Percentiles rank a stretch among this genome's conserved stretches.
Evolutionary conservation across 2,329 filamentous ascomycete genomes (phyloP).

Genomic region (Trichoderma semiorbis): DNA sequence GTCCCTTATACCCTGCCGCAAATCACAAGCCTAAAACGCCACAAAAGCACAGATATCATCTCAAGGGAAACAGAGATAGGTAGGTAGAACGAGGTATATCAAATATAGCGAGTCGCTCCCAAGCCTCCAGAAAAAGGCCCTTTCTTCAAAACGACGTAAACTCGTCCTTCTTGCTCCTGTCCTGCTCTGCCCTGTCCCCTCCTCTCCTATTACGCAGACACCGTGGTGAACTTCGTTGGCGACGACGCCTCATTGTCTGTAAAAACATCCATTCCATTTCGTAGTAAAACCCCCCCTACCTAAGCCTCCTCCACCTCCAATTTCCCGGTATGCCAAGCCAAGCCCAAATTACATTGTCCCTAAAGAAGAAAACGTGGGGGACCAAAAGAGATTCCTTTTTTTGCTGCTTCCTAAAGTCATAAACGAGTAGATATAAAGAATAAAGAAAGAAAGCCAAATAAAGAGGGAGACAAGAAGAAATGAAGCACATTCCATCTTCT

Average conservation of each 20-base stretch:
- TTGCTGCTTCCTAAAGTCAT: neutral
- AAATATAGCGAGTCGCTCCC: neutral
- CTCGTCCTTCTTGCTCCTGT: neutral
- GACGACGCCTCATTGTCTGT: neutral
- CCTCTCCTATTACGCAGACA: neutral
- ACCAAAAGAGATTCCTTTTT: neutral
- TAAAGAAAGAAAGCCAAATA: neutral
- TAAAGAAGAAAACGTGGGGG: neutral
- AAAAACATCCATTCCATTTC: neutral
- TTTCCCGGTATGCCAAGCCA: neutral
- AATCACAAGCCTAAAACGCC: neutral
- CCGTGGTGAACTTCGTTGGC: neutral
- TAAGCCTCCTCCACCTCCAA: neutral
- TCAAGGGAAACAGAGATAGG: neutral
- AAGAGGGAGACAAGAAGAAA: neutral
- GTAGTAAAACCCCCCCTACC: neutral
- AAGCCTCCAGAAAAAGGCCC: neutral
- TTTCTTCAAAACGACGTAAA: neutral
- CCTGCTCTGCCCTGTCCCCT: neutral
- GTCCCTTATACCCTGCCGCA: neutral
- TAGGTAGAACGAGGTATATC: neutral
- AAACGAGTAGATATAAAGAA: neutral
- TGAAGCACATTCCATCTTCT: neutral
- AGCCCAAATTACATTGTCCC: neutral
- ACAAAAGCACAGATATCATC: neutral